A percentile compares a stretch with the other conserved stretches of the same genome.
Conservation (phyloP, 768 basidiomycete genomes). For the Trametes sanguinea region DNA sequence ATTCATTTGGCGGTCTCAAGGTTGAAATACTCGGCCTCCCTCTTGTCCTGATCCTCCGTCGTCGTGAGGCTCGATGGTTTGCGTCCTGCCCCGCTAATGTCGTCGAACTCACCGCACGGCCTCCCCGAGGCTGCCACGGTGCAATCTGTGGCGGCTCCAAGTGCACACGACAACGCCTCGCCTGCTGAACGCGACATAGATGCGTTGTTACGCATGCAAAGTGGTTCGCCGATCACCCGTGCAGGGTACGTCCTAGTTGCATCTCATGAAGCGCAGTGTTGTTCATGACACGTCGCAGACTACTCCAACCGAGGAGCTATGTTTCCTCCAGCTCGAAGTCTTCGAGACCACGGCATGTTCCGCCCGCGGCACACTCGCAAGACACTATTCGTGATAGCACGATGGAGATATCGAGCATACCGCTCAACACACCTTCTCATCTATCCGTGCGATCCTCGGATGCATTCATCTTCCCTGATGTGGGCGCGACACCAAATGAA, state of each 20-base stretch:
- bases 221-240: constrained; percentile 15
- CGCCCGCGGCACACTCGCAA: constrained; percentile 51
- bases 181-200: constrained; percentile 13
- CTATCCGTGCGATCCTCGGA: constrained; percentile 31
- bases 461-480: constrained; percentile 43
- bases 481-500: constrained; percentile 10
- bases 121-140: background rate
- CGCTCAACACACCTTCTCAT: constrained; percentile 32
- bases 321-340: constrained; percentile 32
- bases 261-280: too few species aligned
- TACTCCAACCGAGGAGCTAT: constrained; percentile 59
- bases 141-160: background rate
- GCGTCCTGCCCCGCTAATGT: constrained; percentile 9
- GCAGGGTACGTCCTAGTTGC: constrained; percentile 1
- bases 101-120: constrained; percentile 8
- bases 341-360: constrained; percentile 22
- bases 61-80: constrained; percentile 6
- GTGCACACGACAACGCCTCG: constrained; percentile 1
- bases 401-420: constrained; percentile 58
- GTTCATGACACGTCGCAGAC: constrained; percentile 36
- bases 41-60: background rate
- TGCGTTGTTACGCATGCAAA: constrained; percentile 15
- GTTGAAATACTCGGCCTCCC: background rate
- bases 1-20: background rate
- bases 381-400: constrained; percentile 67